Conservation (phyloP, 768 basidiomycete species). For the Tremella fuciformis region DNA sequence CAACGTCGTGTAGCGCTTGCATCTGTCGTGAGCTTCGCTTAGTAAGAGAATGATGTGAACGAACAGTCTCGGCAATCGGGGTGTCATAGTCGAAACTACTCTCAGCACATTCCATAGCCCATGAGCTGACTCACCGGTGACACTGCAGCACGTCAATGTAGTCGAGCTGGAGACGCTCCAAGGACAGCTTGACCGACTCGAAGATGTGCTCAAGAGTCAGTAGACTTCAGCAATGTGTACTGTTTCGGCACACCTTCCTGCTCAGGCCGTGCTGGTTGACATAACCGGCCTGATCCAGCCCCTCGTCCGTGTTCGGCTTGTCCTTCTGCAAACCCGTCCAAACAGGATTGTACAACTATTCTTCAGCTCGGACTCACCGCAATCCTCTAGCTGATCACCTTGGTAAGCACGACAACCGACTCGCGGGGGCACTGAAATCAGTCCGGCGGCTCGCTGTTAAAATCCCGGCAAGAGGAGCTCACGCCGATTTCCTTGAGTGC, state of each 20-base stretch:
- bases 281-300: constrained; percentile 20
- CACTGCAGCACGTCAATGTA: constrained; percentile 74
- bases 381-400: constrained; percentile 53
- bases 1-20: constrained; percentile 69
- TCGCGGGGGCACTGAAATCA: constrained; percentile 61
- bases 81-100: constrained; percentile 10
- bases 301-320: background rate
- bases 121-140: constrained; percentile 39
- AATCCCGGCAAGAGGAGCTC: background rate
- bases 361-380: background rate
- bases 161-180: constrained; percentile 69
- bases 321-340: background rate
- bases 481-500: constrained; percentile 19
- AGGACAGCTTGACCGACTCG: constrained; percentile 58
- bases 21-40: constrained; percentile 49
- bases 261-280: constrained; percentile 22
- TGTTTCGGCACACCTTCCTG: constrained; percentile 23
- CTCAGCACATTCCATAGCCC: background rate
- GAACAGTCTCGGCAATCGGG: constrained; percentile 5
- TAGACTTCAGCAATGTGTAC: background rate
- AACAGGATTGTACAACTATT: constrained; percentile 6
- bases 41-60: background rate
- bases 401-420: constrained; percentile 74
- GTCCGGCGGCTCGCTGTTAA: constrained; percentile 47
- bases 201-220: constrained; percentile 60